Base-by-base conservation (phyloP, 257 asterid species). In the Forsythia viridissima region DNA sequence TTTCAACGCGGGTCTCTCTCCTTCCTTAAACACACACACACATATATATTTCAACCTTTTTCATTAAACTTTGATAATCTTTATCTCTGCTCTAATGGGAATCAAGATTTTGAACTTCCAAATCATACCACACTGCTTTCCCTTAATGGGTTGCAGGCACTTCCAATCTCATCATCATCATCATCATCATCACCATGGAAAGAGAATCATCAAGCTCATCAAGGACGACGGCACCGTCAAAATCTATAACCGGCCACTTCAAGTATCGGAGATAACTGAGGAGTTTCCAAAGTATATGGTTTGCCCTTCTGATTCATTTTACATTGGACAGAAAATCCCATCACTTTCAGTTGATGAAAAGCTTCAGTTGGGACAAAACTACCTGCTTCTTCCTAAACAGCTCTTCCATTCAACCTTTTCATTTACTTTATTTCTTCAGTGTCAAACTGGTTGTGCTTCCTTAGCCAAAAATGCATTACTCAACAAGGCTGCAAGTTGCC, bases 231-330 rank as follows among this genome's bases (percentile, higher is more conserved):
- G 93, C 68, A 81, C 41, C 7, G 90, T 87, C 9, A 40, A 11
- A 65, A 78, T 77, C 80, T 89, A 89, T 86, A 76, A 81, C 69
- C 86, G 87, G 0, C 85, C 91, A 3, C 44, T 87, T 63, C 76
- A 71, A 2, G 93, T 88, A 0, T 40, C 72, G 74, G 85, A 87
- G 77, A 42, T 89, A 8, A 80, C 86, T 88, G 82, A 84, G 74
- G 89, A 87, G 80, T 84, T 82, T 48, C 93, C 93, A 0, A 89
- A 87, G 51, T 91, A 89, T 88, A 68, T 89, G 86, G 86, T 87
- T 3, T 87, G 93, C 88, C 81, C 86, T 5, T 86, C 87, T 11
- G 91, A 89, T 75, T 71, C 87, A 80, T 86, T 89, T 77, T 89
- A 85, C 87, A 85, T 89, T 70, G 93, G 93, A 46, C 91, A 82